Evolutionary conservation across 129 eudicot species (phyloP).

Genomic region (Chrysanthemum makinoi): DNA sequence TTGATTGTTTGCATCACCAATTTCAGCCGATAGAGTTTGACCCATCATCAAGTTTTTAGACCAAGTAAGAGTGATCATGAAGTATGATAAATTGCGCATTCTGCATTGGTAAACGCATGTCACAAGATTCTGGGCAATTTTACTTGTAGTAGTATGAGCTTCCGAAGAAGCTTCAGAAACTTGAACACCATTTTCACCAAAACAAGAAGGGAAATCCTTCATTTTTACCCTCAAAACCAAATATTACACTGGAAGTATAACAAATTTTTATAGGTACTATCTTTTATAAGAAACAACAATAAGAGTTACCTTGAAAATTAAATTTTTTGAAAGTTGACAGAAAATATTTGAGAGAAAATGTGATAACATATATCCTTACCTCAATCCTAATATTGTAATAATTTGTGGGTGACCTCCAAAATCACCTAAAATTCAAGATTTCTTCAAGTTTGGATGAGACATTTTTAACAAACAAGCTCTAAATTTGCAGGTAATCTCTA

Average conservation of each 20-base stretch:
- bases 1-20: constrained; percentile 36
- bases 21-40: constrained; percentile 51
- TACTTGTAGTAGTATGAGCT: constrained; percentile 16
- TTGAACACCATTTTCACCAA: constrained; percentile 74
- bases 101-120: constrained; percentile 58
- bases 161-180: constrained; percentile 45
- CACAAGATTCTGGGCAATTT: constrained; percentile 56
- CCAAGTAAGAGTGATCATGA: constrained; percentile 63
- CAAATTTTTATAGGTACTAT: not conserved
- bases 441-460: not conserved
- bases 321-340: too few species aligned
- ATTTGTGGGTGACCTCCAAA: constrained; percentile 14
- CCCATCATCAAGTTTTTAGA: constrained; percentile 68
- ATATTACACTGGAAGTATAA: not conserved
- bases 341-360: too few species aligned
- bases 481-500: too few species aligned
- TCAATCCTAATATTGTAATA: not conserved
- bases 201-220: constrained; percentile 83
- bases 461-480: too few species aligned
- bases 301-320: not conserved
- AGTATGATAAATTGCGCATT: constrained; percentile 33
- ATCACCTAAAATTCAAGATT: constrained; percentile 1
- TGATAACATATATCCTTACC: too few species aligned
- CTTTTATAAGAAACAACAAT: not conserved
- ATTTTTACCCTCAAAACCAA: constrained; percentile 21